These are phyloP conservation scores for Pyrenophora teres DNA, from an alignment of 2,329 filamentous ascomycete genomes.

Conservation along the genomic window DNA sequence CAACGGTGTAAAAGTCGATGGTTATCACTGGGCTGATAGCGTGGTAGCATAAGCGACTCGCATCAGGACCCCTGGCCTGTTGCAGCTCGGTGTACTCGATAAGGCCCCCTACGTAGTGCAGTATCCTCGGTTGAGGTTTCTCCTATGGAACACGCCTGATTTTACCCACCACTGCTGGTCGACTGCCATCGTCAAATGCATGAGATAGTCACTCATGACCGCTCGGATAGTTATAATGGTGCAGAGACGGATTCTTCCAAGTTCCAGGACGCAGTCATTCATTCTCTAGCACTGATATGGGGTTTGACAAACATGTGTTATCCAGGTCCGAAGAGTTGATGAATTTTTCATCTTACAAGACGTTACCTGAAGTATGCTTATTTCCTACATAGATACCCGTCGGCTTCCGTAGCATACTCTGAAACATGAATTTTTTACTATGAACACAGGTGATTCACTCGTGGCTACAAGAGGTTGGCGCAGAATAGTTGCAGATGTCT, in stretches of 20 bases:
- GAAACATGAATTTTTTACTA: neutral
- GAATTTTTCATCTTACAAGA: neutral
- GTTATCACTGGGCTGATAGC: slow-evolving; percentile 26
- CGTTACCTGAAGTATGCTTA: slow-evolving; percentile 5
- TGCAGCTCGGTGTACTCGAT: neutral
- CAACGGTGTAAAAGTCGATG: slow-evolving; percentile 26
- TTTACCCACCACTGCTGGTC: neutral
- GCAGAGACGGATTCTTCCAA: no score
- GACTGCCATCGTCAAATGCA: neutral
- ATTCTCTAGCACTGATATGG: neutral
- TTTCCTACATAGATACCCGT: slow-evolving; percentile 24
- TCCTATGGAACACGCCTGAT: neutral
- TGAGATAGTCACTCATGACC: no score
- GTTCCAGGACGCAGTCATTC: neutral
- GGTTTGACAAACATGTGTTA: neutral
- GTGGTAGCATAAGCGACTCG: slow-evolving; percentile 21
- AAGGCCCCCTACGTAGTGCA: neutral
- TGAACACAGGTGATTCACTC: neutral
- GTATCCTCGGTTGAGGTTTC: neutral
- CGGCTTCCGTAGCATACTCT: neutral
- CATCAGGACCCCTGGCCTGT: neutral
- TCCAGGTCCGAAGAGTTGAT: neutral
- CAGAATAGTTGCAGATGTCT: neutral
- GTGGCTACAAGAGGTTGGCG: neutral
- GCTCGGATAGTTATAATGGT: no score